Percentiles rank a stretch among this genome's conserved stretches.
These are phyloP conservation scores for Gossypium gossypioides DNA, from an alignment of 441 rosid genomes.

Conservation along the genomic window DNA sequence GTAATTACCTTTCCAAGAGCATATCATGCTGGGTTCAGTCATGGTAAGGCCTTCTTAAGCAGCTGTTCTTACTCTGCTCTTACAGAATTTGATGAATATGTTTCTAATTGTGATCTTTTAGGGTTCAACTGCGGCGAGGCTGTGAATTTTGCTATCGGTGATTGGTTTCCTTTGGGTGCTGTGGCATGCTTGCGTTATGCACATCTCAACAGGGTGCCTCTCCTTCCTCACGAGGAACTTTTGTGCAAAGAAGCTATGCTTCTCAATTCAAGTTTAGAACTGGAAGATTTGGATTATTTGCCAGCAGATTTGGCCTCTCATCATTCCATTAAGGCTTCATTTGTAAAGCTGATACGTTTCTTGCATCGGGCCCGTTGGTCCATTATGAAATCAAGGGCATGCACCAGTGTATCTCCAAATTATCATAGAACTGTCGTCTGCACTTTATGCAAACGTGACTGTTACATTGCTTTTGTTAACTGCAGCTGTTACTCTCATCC, in stretches of 20 bases:
- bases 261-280: slow-evolving; percentile 37
- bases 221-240: slow-evolving; percentile 97
- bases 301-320: slow-evolving; percentile 53
- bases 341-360: slow-evolving; percentile 76
- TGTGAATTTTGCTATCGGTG: slow-evolving; percentile 92
- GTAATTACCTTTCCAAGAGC: slow-evolving; percentile 89
- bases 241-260: slow-evolving; percentile 92
- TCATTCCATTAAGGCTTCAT: slow-evolving; percentile 50
- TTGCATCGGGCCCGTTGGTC: slow-evolving; percentile 81
- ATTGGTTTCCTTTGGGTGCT: slow-evolving; percentile 96
- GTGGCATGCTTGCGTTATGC: slow-evolving; percentile 90
- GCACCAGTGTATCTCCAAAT: slow-evolving; percentile 42
- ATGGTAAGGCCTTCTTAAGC: slow-evolving; percentile 41
- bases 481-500: slow-evolving; percentile 69
- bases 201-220: slow-evolving; percentile 73
- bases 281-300: slow-evolving; percentile 52
- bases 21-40: slow-evolving; percentile 98
- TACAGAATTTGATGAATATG: slow-evolving; percentile 4
- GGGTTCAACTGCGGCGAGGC: slow-evolving; percentile 99
- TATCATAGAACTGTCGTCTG: slow-evolving; percentile 61
- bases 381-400: slow-evolving; percentile 55
- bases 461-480: slow-evolving; percentile 72
- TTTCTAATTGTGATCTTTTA: slow-evolving; percentile 20
- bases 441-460: slow-evolving; percentile 86
- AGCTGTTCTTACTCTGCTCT: neutral